Evolutionary conservation across 2,329 filamentous ascomycete genomes (phyloP), one percentile per base, ranked within the genome.

Genomic region (Emmonsia crescens): DNA sequence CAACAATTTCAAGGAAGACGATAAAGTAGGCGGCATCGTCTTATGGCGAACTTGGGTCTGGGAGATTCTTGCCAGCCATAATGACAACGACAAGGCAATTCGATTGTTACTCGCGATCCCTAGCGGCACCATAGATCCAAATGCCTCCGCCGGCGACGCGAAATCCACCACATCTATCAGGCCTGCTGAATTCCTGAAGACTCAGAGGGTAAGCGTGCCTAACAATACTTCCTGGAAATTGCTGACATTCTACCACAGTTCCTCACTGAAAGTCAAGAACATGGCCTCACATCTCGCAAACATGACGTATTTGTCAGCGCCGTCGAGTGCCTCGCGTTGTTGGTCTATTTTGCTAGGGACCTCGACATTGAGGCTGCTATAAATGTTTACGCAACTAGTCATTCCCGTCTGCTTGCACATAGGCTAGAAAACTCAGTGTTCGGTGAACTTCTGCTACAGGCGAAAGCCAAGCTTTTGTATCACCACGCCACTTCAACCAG

Each of bases 371-470:
- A 70, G 6, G 64, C 68, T 4, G 71, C 77, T 1, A 66, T 83
- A 0, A 65, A 74, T 1, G 59, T 71, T 19, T 79, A 80, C 60
- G 62, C 61, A 10, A n/a, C 79, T 78, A 42, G 79, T 81, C 66
- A 69, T 68, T 8, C 72, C 70, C 61, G 75, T 80, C 60, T 76
- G 71, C 51, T 79, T 9, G 66, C 69, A 1, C 72, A 85, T 4
- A 64, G 67, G 24, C 54, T 67, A 19, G 69, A 67, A 57, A 67
- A 70, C 5, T 70, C 75, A 0, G 73, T 74, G 8, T 64, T 74
- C 0, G 68, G 75, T 44, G 89, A 96, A 72, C 75, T 82, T 0
- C 75, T 91, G 0, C 82, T 92, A 19, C 89, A 96, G 75, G 80
- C 81, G 61, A 83, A 85, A 36, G 81, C 87, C 5, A 81, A 78